Evolutionary conservation across 257 asterid species (phyloP).

Genomic region (Penstemon eatonii): DNA sequence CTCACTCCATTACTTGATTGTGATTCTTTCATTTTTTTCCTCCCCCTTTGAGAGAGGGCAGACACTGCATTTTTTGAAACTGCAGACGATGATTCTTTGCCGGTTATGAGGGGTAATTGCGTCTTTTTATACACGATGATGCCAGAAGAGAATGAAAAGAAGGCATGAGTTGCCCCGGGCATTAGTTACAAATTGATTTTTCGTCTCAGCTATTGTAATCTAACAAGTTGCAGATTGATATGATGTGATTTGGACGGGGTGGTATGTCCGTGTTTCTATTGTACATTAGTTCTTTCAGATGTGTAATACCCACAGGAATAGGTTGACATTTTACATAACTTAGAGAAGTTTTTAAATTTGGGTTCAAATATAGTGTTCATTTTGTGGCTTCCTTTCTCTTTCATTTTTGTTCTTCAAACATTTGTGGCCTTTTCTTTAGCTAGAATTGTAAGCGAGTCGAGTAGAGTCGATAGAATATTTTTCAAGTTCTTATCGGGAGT

Average conservation of each 20-base stretch:
- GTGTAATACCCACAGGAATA: constrained; percentile 16
- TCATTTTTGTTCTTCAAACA: background rate
- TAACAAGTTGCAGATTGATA: background rate
- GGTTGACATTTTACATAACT: constrained; percentile 37
- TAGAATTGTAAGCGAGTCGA: background rate
- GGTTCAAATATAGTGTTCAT: background rate
- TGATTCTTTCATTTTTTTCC: constrained; percentile 27
- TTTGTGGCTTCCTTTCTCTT: background rate
- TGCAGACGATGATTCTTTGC: constrained; percentile 14
- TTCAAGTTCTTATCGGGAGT: too few relatives aligned
- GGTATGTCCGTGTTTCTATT: constrained; percentile 13
- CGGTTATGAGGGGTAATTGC: constrained; percentile 13
- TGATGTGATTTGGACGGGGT: background rate
- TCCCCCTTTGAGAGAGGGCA: constrained; percentile 6
- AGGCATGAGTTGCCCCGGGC: constrained; percentile 6
- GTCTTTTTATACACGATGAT: constrained; percentile 13
- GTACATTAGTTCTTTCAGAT: constrained; percentile 23
- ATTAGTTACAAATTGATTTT: background rate
- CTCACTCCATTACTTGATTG: constrained; percentile 21
- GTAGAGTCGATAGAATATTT: background rate
- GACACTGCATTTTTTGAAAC: background rate
- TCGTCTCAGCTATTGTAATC: constrained; percentile 10
- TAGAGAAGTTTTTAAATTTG: constrained; percentile 17
- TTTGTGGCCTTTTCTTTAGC: background rate
- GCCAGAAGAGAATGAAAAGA: background rate